Percentiles rank a stretch among this genome's conserved stretches.
Conservation (phyloP, 2,329 filamentous ascomycete genomes). For the Diaporthe ampelina region DNA sequence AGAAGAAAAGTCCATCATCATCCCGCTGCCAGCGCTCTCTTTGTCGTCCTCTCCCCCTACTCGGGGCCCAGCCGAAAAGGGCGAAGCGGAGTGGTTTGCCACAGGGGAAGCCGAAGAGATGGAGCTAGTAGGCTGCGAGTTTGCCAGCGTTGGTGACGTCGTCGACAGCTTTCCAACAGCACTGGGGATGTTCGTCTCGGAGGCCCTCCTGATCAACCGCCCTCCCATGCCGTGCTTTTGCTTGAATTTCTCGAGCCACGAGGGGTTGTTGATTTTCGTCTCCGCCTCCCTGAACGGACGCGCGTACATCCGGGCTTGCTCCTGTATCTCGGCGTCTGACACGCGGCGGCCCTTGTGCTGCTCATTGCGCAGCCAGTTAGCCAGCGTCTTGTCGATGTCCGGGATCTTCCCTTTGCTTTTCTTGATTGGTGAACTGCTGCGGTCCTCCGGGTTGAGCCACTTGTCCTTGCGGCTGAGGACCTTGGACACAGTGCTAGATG, state of each 20-base stretch:
- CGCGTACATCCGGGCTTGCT: constrained; percentile 87
- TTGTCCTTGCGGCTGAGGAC: constrained; percentile 95
- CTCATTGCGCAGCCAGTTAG: constrained; percentile 88
- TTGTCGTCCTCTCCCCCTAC: constrained; percentile 78
- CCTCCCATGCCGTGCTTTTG: constrained; percentile 78
- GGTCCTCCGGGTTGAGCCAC: constrained; percentile 87
- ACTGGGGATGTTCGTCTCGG: constrained; percentile 80
- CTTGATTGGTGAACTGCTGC: constrained; percentile 83
- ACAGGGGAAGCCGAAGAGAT: constrained; percentile 82
- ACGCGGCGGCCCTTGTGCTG: constrained; percentile 81
- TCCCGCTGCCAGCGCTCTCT: constrained; percentile 59
- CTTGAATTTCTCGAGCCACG: constrained; percentile 97
- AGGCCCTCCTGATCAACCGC: constrained; percentile 68
- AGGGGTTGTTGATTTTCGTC: constrained; percentile 77
- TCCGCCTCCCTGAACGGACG: constrained; percentile 78
- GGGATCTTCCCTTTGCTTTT: constrained; percentile 86
- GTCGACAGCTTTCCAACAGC: constrained; percentile 67
- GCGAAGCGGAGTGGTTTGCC: constrained; percentile 76
- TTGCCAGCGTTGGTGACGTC: constrained; percentile 67
- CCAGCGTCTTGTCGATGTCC: constrained; percentile 91
- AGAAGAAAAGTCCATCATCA: constrained; percentile 65
- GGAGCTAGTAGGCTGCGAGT: constrained; percentile 73
- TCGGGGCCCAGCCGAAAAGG: constrained; percentile 67
- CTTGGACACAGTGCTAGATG: constrained; percentile 93
- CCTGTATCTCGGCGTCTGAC: constrained; percentile 84